phyloP scores from a whole-genome alignment of 1,139 yeast species.

The Kodamaea fungicola region DNA sequence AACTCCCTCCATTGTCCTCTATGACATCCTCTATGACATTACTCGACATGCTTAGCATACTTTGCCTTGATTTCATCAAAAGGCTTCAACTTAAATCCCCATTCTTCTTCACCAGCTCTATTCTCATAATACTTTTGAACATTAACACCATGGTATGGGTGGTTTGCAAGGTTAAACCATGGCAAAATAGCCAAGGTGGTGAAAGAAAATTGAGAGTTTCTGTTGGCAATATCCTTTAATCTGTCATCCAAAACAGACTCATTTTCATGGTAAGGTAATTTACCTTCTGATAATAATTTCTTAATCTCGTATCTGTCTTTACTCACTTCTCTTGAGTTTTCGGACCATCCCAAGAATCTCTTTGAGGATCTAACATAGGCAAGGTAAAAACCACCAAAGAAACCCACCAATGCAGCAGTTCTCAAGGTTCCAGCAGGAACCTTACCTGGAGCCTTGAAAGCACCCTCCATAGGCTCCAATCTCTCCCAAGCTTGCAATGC shows the following conservation, averaged over 20 bases:
- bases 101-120: conserved; percentile 51
- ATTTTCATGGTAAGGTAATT: conserved; percentile 63
- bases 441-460: conserved; percentile 49
- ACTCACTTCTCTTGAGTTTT: conserved; percentile 67
- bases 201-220: conserved; percentile 76
- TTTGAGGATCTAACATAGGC: conserved; percentile 64
- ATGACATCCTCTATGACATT: conserved; percentile 5
- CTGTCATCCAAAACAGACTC: conserved; percentile 61
- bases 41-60: conserved; percentile 32
- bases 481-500: conserved; percentile 60
- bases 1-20: too few species aligned
- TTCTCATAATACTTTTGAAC: conserved; percentile 66
- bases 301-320: conserved; percentile 76
- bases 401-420: conserved; percentile 59
- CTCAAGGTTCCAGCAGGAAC: conserved; percentile 59
- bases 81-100: conserved; percentile 48
- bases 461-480: conserved; percentile 60
- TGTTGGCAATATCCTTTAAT: conserved; percentile 71
- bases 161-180: conserved; percentile 80
- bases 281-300: conserved; percentile 61
- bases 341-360: conserved; percentile 78
- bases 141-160: conserved; percentile 82
- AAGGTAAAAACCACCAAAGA: conserved; percentile 66
- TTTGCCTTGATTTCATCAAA: conserved; percentile 46
- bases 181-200: conserved; percentile 63